phyloP scores from a whole-genome alignment of 169 alveolate genomes.

The Besnoitia besnoiti region DNA sequence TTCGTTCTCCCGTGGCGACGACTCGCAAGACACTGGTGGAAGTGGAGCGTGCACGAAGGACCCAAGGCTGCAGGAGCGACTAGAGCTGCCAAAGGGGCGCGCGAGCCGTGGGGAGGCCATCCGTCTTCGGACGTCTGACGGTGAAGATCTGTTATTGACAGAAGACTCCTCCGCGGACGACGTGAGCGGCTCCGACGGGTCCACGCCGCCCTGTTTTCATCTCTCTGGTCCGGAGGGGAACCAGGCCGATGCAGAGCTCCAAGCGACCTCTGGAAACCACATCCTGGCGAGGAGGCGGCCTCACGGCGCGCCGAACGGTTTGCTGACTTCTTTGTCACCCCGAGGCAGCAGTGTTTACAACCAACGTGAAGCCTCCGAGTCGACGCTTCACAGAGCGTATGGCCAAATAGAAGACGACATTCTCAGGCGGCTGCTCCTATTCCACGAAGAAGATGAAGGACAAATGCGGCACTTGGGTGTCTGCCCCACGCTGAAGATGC shows the following conservation, averaged over 20 bases:
- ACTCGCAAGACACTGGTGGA: too few species aligned
- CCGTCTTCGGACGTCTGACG: too few species aligned
- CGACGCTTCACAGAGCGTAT: neutral
- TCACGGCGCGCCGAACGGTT: neutral
- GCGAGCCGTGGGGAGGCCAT: too few species aligned
- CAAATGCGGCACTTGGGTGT: neutral
- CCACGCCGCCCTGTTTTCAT: too few species aligned
- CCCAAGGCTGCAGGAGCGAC: too few species aligned
- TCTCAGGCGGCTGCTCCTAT: neutral
- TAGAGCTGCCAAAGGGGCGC: too few species aligned
- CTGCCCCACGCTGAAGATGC: constrained; percentile 27
- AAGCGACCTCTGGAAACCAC: neutral
- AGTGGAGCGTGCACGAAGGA: too few species aligned
- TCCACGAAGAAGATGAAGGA: constrained; percentile 20
- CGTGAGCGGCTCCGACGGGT: too few species aligned
- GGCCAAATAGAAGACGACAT: neutral
- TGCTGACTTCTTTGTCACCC: neutral
- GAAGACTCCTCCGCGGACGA: too few species aligned
- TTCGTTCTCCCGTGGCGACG: too few species aligned
- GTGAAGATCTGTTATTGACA: too few species aligned
- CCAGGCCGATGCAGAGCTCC: neutral
- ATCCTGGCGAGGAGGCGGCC: neutral
- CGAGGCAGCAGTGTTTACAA: neutral
- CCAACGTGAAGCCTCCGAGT: neutral
- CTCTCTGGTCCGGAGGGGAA: too few species aligned